Percentiles rank a stretch among this genome's conserved stretches.
These are phyloP conservation scores for Ustilago trichophora DNA, from an alignment of 1,284 basidiomycete species.

Conservation along the genomic window DNA sequence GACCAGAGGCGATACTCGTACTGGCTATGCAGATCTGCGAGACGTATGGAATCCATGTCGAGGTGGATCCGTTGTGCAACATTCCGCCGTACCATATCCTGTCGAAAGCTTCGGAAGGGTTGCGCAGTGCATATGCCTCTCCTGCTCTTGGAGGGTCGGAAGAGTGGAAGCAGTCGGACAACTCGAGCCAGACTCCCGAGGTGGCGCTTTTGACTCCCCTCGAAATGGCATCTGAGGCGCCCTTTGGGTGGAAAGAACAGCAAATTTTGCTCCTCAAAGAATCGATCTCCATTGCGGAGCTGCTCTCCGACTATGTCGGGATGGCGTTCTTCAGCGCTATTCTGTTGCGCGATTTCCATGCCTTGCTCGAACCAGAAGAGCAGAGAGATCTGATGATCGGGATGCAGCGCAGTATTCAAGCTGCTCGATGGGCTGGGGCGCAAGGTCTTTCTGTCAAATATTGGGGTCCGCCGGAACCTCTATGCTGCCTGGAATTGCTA, in stretches of 20 bases:
- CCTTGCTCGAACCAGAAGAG: constrained; percentile 50
- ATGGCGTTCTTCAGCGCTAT: constrained; percentile 48
- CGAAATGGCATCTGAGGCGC: constrained; percentile 41
- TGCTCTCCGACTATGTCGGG: constrained; percentile 78
- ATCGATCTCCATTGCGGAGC: constrained; percentile 86
- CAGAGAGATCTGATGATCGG: constrained; percentile 54
- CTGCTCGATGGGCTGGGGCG: constrained; percentile 49
- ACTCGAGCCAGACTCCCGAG: no score
- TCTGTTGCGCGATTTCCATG: constrained; percentile 46
- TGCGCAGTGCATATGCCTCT: constrained; percentile 47
- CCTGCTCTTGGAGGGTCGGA: constrained; percentile 20
- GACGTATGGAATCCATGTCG: constrained; percentile 61
- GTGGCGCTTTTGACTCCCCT: constrained; percentile 16
- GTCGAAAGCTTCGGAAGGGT: constrained; percentile 37
- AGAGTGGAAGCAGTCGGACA: no score
- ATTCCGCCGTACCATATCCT: constrained; percentile 57
- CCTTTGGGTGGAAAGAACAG: constrained; percentile 89
- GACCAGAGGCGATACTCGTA: constrained; percentile 55
- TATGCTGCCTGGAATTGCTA: constrained; percentile 79
- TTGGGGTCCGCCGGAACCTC: constrained; percentile 71
- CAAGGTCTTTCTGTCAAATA: constrained; percentile 59
- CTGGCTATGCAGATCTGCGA: constrained; percentile 64
- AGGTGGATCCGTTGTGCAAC: constrained; percentile 49
- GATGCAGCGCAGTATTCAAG: constrained; percentile 59
- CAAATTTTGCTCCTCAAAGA: constrained; percentile 90